phyloP scores from a whole-genome alignment of 805 yeast species.

The Kazachstania kunashirensis region DNA sequence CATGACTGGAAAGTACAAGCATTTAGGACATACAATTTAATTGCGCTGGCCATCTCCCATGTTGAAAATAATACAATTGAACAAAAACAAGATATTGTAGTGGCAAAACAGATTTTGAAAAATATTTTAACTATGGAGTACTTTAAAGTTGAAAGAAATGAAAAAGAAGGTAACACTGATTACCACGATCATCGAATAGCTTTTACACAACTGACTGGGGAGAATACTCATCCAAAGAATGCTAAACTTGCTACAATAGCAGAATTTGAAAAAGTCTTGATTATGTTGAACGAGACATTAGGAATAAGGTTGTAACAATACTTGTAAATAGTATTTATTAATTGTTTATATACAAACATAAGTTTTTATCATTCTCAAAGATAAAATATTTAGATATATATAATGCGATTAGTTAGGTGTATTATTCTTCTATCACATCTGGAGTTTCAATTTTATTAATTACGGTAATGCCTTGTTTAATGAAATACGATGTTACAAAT shows the following conservation, averaged over 20 bases:
- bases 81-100: not conserved
- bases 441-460: not conserved
- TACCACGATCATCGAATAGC: conserved; percentile 8
- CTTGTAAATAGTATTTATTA: not conserved
- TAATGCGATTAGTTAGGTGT: not conserved
- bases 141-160: conserved; percentile 12
- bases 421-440: not conserved
- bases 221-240: not conserved
- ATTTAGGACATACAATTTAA: conserved; percentile 17
- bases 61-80: conserved; percentile 7
- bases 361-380: not conserved
- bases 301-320: conserved; percentile 15
- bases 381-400: no score
- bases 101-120: conserved; percentile 17
- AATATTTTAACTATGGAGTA: conserved; percentile 24
- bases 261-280: conserved; percentile 20
- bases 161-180: not conserved
- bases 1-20: conserved; percentile 4
- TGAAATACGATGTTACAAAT: conserved; percentile 1
- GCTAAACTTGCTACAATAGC: conserved; percentile 8
- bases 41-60: conserved; percentile 16
- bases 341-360: not conserved
- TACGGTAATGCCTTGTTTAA: conserved; percentile 1
- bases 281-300: conserved; percentile 22
- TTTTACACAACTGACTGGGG: conserved; percentile 11